Conservation (phyloP, 2,329 filamentous ascomycete species). For the Penicillium sp. region DNA sequence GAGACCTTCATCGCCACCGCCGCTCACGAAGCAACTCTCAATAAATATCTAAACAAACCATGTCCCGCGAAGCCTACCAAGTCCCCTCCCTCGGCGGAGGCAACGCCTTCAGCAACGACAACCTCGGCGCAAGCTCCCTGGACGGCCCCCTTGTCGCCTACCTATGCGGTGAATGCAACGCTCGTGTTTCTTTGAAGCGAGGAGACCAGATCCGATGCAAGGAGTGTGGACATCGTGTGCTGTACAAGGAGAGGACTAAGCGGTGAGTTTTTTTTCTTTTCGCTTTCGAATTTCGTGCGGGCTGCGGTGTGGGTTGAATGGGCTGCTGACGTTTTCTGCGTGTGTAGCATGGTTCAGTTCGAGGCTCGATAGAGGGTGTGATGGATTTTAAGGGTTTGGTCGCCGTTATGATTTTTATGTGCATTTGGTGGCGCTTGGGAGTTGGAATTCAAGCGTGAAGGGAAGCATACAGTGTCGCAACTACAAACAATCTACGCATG, state of each 20-base stretch:
- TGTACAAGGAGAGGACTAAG: slow-evolving; percentile 98
- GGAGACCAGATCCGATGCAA: slow-evolving; percentile 85
- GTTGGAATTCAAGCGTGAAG: slow-evolving; percentile 14
- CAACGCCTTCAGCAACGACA: slow-evolving; percentile 47
- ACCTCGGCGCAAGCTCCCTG: slow-evolving; percentile 48
- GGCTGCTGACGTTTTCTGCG: slow-evolving; percentile 11
- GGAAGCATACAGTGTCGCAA: background rate
- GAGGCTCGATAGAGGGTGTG: slow-evolving; percentile 74
- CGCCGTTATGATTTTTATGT: slow-evolving; percentile 30
- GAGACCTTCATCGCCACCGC: no score
- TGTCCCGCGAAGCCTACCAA: slow-evolving; percentile 80
- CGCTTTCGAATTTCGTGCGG: slow-evolving; percentile 1
- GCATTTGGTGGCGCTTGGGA: slow-evolving; percentile 40
- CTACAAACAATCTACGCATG: background rate
- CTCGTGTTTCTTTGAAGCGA: slow-evolving; percentile 74
- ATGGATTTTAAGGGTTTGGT: background rate
- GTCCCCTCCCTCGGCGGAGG: slow-evolving; percentile 62
- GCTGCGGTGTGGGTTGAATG: background rate
- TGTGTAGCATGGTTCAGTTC: slow-evolving; percentile 90
- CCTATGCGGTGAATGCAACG: slow-evolving; percentile 83
- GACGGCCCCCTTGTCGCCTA: slow-evolving; percentile 68
- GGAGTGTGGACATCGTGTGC: slow-evolving; percentile 90
- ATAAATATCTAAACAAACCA: slow-evolving; percentile 18
- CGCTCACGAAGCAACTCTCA: slow-evolving; percentile 9
- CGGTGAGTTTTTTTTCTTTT: slow-evolving; percentile 64